Evolutionary conservation across 129 eudicot species (phyloP), one percentile per base, ranked within the genome.

Genomic region (Pseudognaphalium luteoalbum): DNA sequence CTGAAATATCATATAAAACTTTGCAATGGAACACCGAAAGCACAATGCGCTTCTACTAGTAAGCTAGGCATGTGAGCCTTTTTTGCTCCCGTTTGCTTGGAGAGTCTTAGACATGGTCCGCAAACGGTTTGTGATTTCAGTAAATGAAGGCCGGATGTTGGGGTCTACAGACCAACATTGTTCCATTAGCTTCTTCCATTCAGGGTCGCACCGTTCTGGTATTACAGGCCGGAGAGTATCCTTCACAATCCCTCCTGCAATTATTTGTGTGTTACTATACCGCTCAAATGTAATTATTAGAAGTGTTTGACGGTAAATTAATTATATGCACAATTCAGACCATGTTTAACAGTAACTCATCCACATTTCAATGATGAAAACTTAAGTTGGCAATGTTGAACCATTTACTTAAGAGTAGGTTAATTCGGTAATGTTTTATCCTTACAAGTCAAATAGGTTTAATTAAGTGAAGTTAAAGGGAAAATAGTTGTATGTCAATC

Each of bases 111-210:
- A 85, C 87, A 92, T 92, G 37, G 85, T 80, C 80, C 90, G 84
- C 57, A 92, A 52, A 61, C 90, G 72, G 30, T 76, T 67, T 21
- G 97, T 82, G 16, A 92, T 81, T 62, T 87, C 93, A 1, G 96
- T 80, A 71, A 92, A 92, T 0, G 97, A 85, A 30, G 97, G 97
- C 29, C 97, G 89, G 5, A 62, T 37, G 51, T 79, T 78, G 19
- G 97, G 96, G 60, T 92, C 87, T 12, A 83, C 76, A 11, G 91
- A 78, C 97, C 97, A 92, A 80, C 97, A 92, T 16, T 84, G 88
- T 80, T 87, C 96, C 96, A 92, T 89, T 74, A 89, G 82, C 50
- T 86, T 87, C 86, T 73, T 87, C 97, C 97, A 92, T 73, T 89
- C 91, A 1, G 91, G 79, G 59, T 92, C 90, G 70, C 93, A 89